phyloP scores from a whole-genome alignment of 805 yeast species.

The Kluyveromyces dobzhanskii region DNA sequence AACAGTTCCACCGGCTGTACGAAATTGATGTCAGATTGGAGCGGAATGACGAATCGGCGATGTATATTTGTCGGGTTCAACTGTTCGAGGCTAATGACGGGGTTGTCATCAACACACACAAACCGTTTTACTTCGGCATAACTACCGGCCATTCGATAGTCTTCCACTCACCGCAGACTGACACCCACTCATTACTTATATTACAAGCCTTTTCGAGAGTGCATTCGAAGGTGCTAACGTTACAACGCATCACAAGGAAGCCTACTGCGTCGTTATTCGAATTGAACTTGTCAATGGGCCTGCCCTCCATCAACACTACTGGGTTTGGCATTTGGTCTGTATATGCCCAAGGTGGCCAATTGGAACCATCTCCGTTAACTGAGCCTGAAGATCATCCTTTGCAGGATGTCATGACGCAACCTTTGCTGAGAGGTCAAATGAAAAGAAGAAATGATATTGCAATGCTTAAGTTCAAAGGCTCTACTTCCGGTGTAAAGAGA shows the following conservation, averaged over 20 bases:
- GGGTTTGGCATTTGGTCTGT: conserved; percentile 67
- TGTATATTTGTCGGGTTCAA: conserved; percentile 57
- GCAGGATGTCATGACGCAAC: not conserved
- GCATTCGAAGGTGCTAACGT: not conserved
- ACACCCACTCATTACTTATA: conserved; percentile 43
- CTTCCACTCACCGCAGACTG: conserved; percentile 44
- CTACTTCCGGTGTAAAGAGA: conserved; percentile 30
- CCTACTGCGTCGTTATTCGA: conserved; percentile 1
- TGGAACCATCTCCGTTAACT: conserved; percentile 56
- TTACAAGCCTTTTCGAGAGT: conserved; percentile 33
- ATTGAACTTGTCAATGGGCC: not conserved
- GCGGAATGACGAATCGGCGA: conserved; percentile 54
- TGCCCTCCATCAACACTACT: conserved; percentile 44
- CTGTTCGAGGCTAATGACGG: conserved; percentile 45
- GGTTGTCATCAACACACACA: conserved; percentile 11
- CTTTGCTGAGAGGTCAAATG: conserved; percentile 15
- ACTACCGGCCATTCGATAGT: conserved; percentile 61
- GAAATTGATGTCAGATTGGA: conserved; percentile 59
- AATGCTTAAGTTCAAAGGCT: conserved; percentile 56
- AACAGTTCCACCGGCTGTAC: conserved; percentile 43
- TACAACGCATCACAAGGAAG: not conserved
- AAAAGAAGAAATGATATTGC: conserved; percentile 37
- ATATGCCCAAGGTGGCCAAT: conserved; percentile 48
- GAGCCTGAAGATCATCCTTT: conserved; percentile 32
- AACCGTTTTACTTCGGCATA: conserved; percentile 57